Conservation (phyloP, 2,329 filamentous ascomycete species). For the Dactylonectria estremocensis region DNA sequence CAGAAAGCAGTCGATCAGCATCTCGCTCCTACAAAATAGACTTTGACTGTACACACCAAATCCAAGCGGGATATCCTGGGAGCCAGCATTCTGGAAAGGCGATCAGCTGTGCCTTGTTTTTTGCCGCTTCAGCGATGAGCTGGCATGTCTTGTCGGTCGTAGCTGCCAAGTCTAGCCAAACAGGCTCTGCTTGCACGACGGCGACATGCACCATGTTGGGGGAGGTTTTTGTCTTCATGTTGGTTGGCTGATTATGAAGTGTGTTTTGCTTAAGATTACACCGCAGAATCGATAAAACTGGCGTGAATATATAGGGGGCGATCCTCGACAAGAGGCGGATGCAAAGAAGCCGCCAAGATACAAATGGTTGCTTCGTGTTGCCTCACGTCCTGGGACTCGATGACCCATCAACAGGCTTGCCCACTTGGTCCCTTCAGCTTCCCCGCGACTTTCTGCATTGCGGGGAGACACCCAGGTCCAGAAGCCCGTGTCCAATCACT, state of each 20-base stretch:
- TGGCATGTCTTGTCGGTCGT: not conserved
- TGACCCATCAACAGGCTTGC: not conserved
- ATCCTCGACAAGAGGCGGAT: not conserved
- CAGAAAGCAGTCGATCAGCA: not conserved
- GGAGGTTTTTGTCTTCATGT: not conserved
- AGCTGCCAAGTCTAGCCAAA: not conserved
- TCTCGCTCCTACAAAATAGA: not conserved
- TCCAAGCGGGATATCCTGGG: not conserved
- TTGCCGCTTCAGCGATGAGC: not conserved
- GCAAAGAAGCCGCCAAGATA: not conserved
- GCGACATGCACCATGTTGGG: not conserved
- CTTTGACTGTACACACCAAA: not conserved
- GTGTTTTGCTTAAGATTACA: not conserved
- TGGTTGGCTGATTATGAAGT: not conserved
- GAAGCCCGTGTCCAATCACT: not conserved
- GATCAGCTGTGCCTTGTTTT: not conserved
- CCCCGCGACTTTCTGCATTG: not conserved
- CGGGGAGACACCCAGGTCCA: not conserved
- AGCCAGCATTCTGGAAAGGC: constrained; percentile 3
- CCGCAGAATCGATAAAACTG: too few relatives aligned
- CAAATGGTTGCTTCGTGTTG: not conserved
- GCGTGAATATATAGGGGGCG: not conserved
- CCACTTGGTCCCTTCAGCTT: not conserved
- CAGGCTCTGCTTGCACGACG: constrained; percentile 3
- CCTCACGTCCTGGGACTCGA: not conserved